phyloP scores from a whole-genome alignment of 2,329 filamentous ascomycete genomes.

The Tolypocladium tropicale region DNA sequence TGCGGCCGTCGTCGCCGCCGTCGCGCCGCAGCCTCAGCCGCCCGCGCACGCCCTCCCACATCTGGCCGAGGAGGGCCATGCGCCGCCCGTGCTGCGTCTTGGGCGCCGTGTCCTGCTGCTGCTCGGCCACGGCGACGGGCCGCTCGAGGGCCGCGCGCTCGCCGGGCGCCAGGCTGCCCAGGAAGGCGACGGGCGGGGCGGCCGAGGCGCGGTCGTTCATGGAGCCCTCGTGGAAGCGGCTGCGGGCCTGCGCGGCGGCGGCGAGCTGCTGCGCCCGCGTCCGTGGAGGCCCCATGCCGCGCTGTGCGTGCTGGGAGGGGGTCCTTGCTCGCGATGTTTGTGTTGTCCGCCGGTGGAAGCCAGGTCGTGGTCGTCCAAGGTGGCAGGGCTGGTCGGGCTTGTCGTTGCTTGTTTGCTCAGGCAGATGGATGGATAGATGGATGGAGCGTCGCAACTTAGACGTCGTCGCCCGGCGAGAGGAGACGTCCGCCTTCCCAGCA shows the following conservation, averaged over 20 bases:
- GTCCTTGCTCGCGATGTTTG: not conserved
- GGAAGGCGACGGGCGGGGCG: conserved; percentile 58
- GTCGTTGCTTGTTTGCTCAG: too few species aligned
- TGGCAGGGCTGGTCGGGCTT: too few species aligned
- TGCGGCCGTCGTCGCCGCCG: conserved; percentile 6
- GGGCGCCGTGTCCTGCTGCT: not conserved
- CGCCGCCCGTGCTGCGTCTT: conserved; percentile 7
- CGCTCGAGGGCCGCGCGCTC: conserved; percentile 20
- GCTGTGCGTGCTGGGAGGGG: not conserved
- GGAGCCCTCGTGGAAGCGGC: conserved; percentile 67
- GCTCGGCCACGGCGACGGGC: conserved; percentile 6
- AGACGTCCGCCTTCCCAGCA: not conserved
- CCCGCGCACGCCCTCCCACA: conserved; percentile 28
- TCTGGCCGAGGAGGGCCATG: conserved; percentile 21
- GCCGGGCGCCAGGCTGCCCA: conserved; percentile 27
- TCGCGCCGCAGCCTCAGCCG: conserved; percentile 17
- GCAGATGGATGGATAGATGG: too few species aligned
- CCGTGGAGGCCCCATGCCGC: conserved; percentile 16
- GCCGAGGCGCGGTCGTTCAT: conserved; percentile 75
- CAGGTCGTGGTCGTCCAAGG: not conserved
- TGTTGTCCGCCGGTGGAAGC: not conserved
- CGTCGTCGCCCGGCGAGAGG: not conserved
- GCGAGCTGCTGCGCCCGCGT: conserved; percentile 19
- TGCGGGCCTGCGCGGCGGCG: conserved; percentile 18
- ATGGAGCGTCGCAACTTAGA: too few species aligned